These are phyloP conservation scores for Chaetomium fimeti DNA, from an alignment of 495 filamentous ascomycete species.

Conservation along the genomic window DNA sequence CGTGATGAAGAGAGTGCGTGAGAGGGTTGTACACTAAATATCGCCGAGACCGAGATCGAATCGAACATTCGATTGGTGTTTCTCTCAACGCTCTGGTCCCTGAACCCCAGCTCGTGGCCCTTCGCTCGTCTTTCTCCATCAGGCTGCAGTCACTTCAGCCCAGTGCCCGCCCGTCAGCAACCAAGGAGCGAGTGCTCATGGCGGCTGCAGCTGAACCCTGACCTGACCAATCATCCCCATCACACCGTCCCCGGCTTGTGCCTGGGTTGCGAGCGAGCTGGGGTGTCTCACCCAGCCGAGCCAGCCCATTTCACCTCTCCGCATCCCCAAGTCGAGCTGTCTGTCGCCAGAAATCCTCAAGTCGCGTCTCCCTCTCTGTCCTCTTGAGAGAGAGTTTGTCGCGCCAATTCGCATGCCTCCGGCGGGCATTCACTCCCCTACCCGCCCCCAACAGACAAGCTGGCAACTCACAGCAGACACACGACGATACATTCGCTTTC, in stretches of 20 bases:
- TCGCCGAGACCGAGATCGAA: background rate
- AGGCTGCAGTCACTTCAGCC: slow-evolving; percentile 14
- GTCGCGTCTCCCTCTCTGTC: background rate
- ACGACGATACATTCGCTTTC: background rate
- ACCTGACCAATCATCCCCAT: slow-evolving; percentile 4
- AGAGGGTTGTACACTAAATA: too few species aligned
- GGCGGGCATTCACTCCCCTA: background rate
- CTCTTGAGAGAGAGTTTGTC: background rate
- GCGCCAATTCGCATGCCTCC: background rate
- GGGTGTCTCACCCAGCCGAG: background rate
- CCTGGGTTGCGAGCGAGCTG: slow-evolving; percentile 1
- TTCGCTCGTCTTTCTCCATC: background rate
- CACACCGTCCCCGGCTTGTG: background rate
- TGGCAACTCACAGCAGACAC: background rate
- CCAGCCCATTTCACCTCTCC: slow-evolving; percentile 7
- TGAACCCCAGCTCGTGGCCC: background rate
- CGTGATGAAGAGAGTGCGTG: too few species aligned
- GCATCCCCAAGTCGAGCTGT: background rate
- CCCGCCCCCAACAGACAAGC: background rate
- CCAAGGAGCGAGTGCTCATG: background rate
- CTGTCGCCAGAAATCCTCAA: background rate
- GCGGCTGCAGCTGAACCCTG: slow-evolving; percentile 15
- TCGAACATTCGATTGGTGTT: background rate
- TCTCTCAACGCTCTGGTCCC: background rate
- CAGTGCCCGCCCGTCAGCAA: slow-evolving; percentile 1